Percentiles rank a stretch among this genome's conserved stretches.
Conservation (phyloP, 208 protist species). For the Trypanosoma conorhini region DNA sequence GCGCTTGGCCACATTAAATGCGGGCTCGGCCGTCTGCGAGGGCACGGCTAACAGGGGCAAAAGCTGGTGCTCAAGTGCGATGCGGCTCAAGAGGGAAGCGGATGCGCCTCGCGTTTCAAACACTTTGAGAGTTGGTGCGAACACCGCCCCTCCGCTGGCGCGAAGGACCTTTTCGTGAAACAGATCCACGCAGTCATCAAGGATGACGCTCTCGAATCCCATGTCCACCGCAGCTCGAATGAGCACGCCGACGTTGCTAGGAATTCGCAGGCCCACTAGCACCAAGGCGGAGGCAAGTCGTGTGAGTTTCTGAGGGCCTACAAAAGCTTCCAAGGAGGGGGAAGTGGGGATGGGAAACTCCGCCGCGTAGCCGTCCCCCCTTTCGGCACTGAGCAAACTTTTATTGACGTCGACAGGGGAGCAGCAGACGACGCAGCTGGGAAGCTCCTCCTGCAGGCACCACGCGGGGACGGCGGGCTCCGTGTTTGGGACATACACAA, state of each 20-base stretch:
- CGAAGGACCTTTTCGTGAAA: constrained; percentile 85
- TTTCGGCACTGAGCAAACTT: constrained; percentile 75
- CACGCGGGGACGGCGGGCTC: constrained; percentile 53
- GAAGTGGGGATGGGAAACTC: constrained; percentile 53
- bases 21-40: constrained; percentile 62
- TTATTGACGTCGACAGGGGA: constrained; percentile 63
- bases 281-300: constrained; percentile 62
- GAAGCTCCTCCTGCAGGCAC: constrained; percentile 63
- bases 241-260: constrained; percentile 80
- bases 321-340: constrained; percentile 13
- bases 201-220: constrained; percentile 69
- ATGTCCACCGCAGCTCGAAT: constrained; percentile 73
- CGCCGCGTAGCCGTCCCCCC: constrained; percentile 78
- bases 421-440: constrained; percentile 70
- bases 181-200: constrained; percentile 73
- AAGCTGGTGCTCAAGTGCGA: constrained; percentile 63
- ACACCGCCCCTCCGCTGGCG: constrained; percentile 73
- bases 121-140: constrained; percentile 52
- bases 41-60: constrained; percentile 76
- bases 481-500: constrained; percentile 78
- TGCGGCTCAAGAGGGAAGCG: constrained; percentile 51
- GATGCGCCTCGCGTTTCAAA: constrained; percentile 37
- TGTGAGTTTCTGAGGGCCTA: constrained; percentile 21
- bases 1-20: constrained; percentile 70
- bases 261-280: constrained; percentile 79